Evolutionary conservation across 2,329 filamentous ascomycete genomes (phyloP).

Genomic region (Sphaerulina musiva): DNA sequence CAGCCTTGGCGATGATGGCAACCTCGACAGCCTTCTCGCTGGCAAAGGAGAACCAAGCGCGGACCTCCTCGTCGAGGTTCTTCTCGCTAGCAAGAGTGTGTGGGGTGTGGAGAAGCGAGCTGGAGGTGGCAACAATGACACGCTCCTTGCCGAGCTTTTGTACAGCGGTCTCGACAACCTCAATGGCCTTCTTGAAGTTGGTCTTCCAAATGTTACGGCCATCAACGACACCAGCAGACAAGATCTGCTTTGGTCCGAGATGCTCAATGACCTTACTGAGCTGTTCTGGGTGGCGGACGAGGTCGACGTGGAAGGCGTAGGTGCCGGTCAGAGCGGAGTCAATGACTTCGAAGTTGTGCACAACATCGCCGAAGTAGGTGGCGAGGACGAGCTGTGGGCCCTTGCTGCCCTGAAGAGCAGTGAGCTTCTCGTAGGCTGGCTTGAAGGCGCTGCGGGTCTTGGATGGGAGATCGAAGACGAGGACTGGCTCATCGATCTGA

Average conservation of each 20-base stretch:
- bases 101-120: slow-evolving; percentile 95
- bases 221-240: slow-evolving; percentile 94
- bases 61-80: slow-evolving; percentile 89
- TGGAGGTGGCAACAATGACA: slow-evolving; percentile 93
- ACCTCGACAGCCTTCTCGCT: slow-evolving; percentile 90
- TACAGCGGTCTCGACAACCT: slow-evolving; percentile 79
- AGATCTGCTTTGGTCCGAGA: slow-evolving; percentile 79
- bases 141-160: slow-evolving; percentile 97
- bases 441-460: slow-evolving; percentile 97
- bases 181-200: slow-evolving; percentile 93
- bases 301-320: slow-evolving; percentile 85
- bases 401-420: slow-evolving; percentile 61
- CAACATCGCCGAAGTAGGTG: slow-evolving; percentile 98
- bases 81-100: slow-evolving; percentile 98
- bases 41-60: slow-evolving; percentile 98
- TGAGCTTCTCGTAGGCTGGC: slow-evolving; percentile 88
- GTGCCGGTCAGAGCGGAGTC: slow-evolving; percentile 60
- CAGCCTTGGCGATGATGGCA: slow-evolving; percentile 89
- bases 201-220: slow-evolving; percentile 99
- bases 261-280: slow-evolving; percentile 75
- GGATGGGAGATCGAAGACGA: slow-evolving; percentile 85
- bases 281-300: slow-evolving; percentile 98
- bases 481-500: slow-evolving; percentile 95
- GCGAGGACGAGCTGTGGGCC: slow-evolving; percentile 84
- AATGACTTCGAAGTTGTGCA: slow-evolving; percentile 94